A percentile compares a stretch with the other conserved stretches of the same genome.
Evolutionary conservation across 495 filamentous ascomycete species (phyloP).

Genomic region (Acidomyces sp.): DNA sequence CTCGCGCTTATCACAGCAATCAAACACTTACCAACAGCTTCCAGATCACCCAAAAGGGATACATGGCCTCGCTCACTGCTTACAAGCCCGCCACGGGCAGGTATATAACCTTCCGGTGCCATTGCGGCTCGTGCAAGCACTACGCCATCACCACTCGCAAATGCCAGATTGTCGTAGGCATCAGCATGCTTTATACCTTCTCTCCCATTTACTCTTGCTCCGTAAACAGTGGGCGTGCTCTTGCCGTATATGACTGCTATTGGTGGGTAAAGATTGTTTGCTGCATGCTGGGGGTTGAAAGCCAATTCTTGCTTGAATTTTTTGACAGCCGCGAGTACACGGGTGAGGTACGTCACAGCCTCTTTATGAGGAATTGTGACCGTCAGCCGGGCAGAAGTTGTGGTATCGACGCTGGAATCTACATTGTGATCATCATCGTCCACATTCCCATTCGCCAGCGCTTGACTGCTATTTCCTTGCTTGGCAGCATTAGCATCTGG

Average conservation of each 20-base stretch:
- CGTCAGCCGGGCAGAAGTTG: conserved; percentile 30
- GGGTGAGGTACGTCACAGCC: conserved; percentile 60
- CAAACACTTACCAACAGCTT: conserved; percentile 64
- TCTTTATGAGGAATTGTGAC: conserved; percentile 35
- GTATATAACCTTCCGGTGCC: conserved; percentile 67
- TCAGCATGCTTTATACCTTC: conserved; percentile 62
- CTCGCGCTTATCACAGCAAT: conserved; percentile 51
- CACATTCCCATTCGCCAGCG: conserved; percentile 4
- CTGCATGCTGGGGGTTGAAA: conserved; percentile 45
- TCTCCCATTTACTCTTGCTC: conserved; percentile 51
- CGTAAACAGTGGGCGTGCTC: conserved; percentile 70
- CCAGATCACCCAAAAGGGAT: conserved; percentile 70
- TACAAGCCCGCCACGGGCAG: conserved; percentile 57
- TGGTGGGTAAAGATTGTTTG: conserved; percentile 62
- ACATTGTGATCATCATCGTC: conserved; percentile 6
- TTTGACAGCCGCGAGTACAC: conserved; percentile 57
- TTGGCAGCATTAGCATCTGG: conserved; percentile 30
- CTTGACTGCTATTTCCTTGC: conserved; percentile 31
- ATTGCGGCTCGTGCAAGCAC: conserved; percentile 75
- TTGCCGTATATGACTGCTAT: conserved; percentile 80
- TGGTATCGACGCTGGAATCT: conserved; percentile 27
- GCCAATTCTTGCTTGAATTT: conserved; percentile 61
- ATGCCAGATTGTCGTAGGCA: conserved; percentile 77
- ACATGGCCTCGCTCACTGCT: conserved; percentile 78
- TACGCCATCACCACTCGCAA: conserved; percentile 81